Base-by-base conservation (phyloP, 257 asterid genomes). In the Scutellaria galericulata region DNA sequence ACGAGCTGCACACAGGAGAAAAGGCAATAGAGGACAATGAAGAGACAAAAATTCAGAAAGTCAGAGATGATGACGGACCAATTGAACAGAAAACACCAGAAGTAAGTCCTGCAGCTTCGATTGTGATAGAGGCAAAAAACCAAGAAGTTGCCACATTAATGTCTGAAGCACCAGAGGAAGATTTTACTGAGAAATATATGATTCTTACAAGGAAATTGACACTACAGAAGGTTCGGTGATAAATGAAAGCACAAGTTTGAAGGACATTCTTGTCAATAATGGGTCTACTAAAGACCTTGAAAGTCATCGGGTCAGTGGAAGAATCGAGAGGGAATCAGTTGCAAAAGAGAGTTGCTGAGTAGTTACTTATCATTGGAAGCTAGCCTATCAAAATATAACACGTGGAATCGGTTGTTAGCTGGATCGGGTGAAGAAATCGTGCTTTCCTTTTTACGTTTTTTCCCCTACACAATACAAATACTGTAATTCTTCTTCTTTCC, bases 71-170 rank as follows among this genome's bases (percentile, higher is more conserved):
- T 39, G 24, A 39, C 39, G 79, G 75, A 41, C 56, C 35, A 31
- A 3, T 2, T 31, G 77, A 80, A 54, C 75, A 69, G 5, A 61
- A 68, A 69, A 72, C 22, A 66, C 60, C 80, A 72, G 83, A 70
- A 40, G 47, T 74, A 12, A 72, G 77, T 61, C 55, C 78, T 61
- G 78, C 78, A 52, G 68, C 75, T 79, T 82, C 79, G 22, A 77
- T 78, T 57, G 58, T 74, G 35, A 83, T 63, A 65, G 89, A 83
- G 71, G 71, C 86, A 27, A 65, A 75, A 56, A 81, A 75, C 71
- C 45, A 42, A 31, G 81, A 77, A 52, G 77, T 53, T 53, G 14
- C 42, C n/a, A 31, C n/a, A 50, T 72, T 47, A 40, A 53, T 55
- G 9, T n/a, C 54, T 40, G 75, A 60, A 60, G 57, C 64, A 42